A percentile compares a stretch with the other conserved stretches of the same genome.
These are phyloP conservation scores for Tolypocladium amazonense DNA, from an alignment of 2,329 filamentous ascomycete genomes.

Conservation along the genomic window DNA sequence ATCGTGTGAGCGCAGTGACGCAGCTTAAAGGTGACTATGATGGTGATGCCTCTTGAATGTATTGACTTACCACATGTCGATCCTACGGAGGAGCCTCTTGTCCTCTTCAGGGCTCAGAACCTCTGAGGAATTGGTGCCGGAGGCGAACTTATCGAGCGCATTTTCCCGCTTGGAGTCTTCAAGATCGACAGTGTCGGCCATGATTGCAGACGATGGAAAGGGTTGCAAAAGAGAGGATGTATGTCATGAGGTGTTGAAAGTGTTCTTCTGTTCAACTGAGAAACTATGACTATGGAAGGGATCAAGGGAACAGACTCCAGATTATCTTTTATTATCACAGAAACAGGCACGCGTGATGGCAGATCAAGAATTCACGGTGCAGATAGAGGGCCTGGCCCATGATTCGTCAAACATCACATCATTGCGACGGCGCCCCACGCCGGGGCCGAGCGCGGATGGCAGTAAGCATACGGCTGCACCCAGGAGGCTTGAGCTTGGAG, in stretches of 20 bases:
- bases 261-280: not conserved
- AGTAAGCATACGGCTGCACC: not conserved
- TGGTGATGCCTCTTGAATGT: no score
- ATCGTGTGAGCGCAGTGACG: not conserved
- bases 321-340: not conserved
- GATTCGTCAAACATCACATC: not conserved
- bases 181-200: not conserved
- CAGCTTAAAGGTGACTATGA: no score
- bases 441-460: not conserved
- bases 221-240: not conserved
- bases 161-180: not conserved
- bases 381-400: not conserved
- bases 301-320: not conserved
- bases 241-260: no score
- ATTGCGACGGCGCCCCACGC: not conserved
- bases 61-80: slow-evolving; percentile 43
- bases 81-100: slow-evolving; percentile 45
- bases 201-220: not conserved
- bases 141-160: not conserved
- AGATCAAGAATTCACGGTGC: not conserved
- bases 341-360: not conserved
- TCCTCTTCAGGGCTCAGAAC: slow-evolving; percentile 18
- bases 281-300: not conserved
- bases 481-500: not conserved
- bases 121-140: not conserved